A percentile compares a stretch with the other conserved stretches of the same genome.
Conservation (phyloP, 805 yeast species). For the Lachancea sp. region DNA sequence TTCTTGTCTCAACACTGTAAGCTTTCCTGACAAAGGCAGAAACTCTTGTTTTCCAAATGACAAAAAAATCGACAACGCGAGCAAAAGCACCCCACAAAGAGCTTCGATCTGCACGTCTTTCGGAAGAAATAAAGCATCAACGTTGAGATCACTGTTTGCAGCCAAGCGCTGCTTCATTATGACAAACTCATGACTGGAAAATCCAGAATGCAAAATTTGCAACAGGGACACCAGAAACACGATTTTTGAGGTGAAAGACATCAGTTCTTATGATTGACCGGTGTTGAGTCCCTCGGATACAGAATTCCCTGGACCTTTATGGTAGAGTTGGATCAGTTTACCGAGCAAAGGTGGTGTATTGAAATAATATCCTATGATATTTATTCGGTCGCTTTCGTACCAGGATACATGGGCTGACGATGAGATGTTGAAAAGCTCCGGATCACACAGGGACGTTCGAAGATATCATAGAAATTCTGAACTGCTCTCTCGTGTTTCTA, state of each 20-base stretch:
- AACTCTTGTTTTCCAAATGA: constrained; percentile 23
- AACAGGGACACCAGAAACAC: constrained; percentile 7
- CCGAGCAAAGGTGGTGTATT: background rate
- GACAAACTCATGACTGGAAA: constrained; percentile 31
- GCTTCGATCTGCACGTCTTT: constrained; percentile 28
- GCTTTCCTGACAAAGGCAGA: constrained; percentile 18
- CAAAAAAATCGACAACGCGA: constrained; percentile 20
- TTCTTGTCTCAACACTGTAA: constrained; percentile 12
- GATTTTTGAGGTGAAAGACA: constrained; percentile 10
- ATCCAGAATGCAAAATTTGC: constrained; percentile 28
- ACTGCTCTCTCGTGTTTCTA: background rate
- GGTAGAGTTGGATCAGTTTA: no score
- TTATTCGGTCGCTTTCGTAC: background rate
- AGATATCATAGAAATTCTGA: background rate
- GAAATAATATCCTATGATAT: background rate
- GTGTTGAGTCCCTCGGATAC: no score
- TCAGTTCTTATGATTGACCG: no score
- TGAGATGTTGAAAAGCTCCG: background rate
- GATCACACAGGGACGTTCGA: background rate
- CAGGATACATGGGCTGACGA: background rate
- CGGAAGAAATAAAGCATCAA: constrained; percentile 19
- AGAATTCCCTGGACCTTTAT: no score
- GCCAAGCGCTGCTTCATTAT: constrained; percentile 18
- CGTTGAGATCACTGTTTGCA: constrained; percentile 1
- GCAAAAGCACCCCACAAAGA: constrained; percentile 19